Base-by-base conservation (phyloP, 495 filamentous ascomycete species). In the Alectoria sarmentosa region DNA sequence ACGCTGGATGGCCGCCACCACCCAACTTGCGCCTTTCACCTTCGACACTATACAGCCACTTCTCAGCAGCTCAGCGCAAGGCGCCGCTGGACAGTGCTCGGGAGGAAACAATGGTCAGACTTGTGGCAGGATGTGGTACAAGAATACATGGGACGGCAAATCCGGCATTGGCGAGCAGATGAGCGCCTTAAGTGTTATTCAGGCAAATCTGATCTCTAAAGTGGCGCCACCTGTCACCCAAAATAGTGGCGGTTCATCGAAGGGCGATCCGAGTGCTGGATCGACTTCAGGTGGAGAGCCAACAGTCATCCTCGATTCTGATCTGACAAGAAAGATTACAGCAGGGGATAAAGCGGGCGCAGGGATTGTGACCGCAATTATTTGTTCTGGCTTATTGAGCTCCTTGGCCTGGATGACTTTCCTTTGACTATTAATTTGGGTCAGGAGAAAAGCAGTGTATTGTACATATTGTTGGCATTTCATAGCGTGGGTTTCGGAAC, bases 41-140 rank as follows among this genome's bases (percentile, higher is more conserved):
- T 78, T 74, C 52, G 66, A 77, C 48, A 70, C 73, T 15, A 84
- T 95, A 71, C 81, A 87, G 72, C 83, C 84, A 0, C 78, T 84
- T 55, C 78, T 96, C 14, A 72, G 76, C 48, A 78, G 81, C 4
- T 89, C 87, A 0, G 88, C 88, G 32, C 55, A 73, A 39, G 90
- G 84, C 0, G 90, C 90, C 0, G 87, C 87, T 1, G 75, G 74
- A 41, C 80, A 85, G 46, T 96, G 91, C 64, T 79, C 74, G 1
- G 83, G 85, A 36, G 81, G 81, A 36, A 64, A 67, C 28, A 85
- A 86, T 66, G 72, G 80, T 15, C 56, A 56, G n/a, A 82, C 82
- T 52, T 96, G 91, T 71, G 89, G 90, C 0, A 71, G 88, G 57
- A 80, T 77, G 52, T 96, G 91, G 90, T 83, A 78, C 65, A 73